Conservation (phyloP, 108 stramenopile species). For the Discostella stelligeroides region DNA sequence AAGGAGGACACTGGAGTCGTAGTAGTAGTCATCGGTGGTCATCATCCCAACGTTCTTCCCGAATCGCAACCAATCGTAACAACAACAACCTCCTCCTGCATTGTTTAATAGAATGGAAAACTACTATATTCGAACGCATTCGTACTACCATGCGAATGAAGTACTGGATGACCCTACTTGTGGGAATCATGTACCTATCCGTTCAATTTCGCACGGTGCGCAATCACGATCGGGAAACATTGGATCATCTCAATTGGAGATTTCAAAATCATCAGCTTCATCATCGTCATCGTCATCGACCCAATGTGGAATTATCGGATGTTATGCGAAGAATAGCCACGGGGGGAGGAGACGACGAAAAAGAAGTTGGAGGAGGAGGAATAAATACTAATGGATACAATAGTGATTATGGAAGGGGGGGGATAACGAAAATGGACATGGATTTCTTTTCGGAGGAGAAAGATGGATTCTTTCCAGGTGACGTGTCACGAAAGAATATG, state of each 20-base stretch:
- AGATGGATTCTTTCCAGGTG: no score
- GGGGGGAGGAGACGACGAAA: constrained; percentile 18
- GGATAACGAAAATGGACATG: no score
- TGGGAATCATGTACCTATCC: not conserved
- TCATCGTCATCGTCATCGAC: constrained; percentile 14
- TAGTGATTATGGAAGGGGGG: constrained; percentile 3
- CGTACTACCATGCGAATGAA: not conserved
- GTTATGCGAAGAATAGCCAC: constrained; percentile 11
- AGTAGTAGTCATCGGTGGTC: no score
- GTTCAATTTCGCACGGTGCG: not conserved
- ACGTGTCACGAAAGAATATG: no score
- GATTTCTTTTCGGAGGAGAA: no score
- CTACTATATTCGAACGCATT: no score
- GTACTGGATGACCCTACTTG: not conserved
- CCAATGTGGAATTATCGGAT: constrained; percentile 2
- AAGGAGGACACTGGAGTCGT: no score
- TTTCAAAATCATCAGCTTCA: not conserved
- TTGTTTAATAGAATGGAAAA: no score
- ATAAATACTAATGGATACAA: constrained; percentile 1
- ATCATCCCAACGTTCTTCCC: no score
- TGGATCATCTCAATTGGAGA: constrained; percentile 10
- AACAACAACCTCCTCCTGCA: no score
- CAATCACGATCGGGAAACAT: not conserved
- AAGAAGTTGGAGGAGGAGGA: constrained; percentile 3
- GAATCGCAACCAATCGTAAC: no score